A percentile compares a stretch with the other conserved stretches of the same genome.
phyloP scores from a whole-genome alignment of 371 early-diverging fungal genomes.

The Apophysomyces trapeziformis region DNA sequence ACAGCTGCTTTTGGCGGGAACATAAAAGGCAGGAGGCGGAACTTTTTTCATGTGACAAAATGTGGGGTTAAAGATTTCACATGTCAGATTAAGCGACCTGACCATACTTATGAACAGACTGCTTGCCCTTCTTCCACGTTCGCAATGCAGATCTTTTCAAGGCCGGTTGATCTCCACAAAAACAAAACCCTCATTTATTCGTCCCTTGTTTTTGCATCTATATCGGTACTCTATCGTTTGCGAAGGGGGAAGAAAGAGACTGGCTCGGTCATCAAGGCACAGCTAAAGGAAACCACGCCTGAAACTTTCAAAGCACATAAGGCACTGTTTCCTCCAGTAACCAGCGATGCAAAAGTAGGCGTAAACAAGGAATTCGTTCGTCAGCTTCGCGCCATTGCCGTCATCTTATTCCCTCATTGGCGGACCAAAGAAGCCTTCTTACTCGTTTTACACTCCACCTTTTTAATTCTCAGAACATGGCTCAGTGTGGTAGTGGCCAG shows the following conservation, averaged over 20 bases:
- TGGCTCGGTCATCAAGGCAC: conserved; percentile 12
- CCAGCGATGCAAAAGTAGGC: conserved; percentile 52
- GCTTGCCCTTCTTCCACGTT: not conserved
- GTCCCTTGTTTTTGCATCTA: conserved; percentile 17
- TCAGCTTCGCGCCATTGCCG: conserved; percentile 70
- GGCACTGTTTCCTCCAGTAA: conserved; percentile 37
- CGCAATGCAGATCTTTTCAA: conserved; percentile 7
- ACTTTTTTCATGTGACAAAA: conserved; percentile 11
- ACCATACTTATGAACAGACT: not conserved
- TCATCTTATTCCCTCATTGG: conserved; percentile 74
- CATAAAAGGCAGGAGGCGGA: not conserved
- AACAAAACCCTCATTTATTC: conserved; percentile 16
- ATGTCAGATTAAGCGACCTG: not conserved
- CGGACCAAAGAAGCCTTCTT: conserved; percentile 80
- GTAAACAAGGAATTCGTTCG: conserved; percentile 71
- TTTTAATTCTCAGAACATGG: conserved; percentile 90
- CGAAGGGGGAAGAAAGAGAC: conserved; percentile 6
- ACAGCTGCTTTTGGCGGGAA: too few relatives aligned
- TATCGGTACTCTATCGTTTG: conserved; percentile 16
- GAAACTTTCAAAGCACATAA: conserved; percentile 26
- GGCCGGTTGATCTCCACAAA: conserved; percentile 7
- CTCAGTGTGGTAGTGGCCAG: conserved; percentile 91
- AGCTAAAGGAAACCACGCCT: conserved; percentile 18
- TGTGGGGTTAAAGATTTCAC: conserved; percentile 10
- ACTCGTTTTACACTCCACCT: conserved; percentile 81